Base-by-base conservation (phyloP, 371 early-diverging fungal species). In the Rhizopus arrhizus region DNA sequence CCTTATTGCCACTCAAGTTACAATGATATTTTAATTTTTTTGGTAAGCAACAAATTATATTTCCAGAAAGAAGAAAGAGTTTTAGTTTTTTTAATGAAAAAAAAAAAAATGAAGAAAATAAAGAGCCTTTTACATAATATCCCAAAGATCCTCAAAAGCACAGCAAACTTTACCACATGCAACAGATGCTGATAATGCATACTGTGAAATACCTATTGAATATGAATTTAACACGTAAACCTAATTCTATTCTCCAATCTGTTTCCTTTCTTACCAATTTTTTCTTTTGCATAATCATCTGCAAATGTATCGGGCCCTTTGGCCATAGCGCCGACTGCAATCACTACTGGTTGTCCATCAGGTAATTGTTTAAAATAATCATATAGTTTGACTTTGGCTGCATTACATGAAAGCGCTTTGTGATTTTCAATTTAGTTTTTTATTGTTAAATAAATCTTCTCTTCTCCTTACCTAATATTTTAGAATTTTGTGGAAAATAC, bases 291-390 rank as follows among this genome's bases (percentile, higher is more conserved):
- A 63, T 90, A 92, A 32, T 79, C 70, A 70, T 97, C 97, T 9
- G 92, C 97, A 88, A 94, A 97, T 62, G 89, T 85, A 68, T 97
- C 97, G 53, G 81, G 80, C 12, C 99, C 98, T 66, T 95, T 95
- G 6, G 97, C 95, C 90, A 97, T 90, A 5, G 98, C 98, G 13
- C 98, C 98, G 22, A 99, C 90, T 42, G 94, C 91, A 40, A 97
- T 92, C 8, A 91, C 91, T 34, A 97, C 77, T 32, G 90, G 86
- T 62, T 89, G 74, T 50, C 90, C 89, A 29, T 73, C 72, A 6
- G 90, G 89, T 15, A 95, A 38, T 22, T 77, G 31, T 85, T 86
- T 55, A 80, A 73, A 95, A 73, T 90, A 96, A 9, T 86, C 75
- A 47, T 77, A 84, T 38, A 95, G 65, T 3, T 85, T 83, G 13